Conservation (phyloP, 176 grass and related monocot genomes). For the Secale cereale region DNA sequence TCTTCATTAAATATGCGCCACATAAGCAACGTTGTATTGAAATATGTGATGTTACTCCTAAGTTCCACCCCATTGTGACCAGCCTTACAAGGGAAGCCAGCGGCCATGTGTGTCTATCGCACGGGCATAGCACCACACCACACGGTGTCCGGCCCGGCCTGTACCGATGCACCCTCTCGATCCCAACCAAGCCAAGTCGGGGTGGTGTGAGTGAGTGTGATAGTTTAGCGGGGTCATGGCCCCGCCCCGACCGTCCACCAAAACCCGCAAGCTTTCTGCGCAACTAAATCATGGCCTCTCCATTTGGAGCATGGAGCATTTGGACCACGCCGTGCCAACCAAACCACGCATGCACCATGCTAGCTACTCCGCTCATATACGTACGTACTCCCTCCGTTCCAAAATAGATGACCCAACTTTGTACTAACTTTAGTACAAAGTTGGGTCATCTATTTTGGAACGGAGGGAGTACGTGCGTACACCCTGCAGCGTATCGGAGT, state of each 20-base stretch:
- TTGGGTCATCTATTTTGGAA: no score
- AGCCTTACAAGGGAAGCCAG: not conserved
- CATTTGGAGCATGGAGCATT: constrained; percentile 11
- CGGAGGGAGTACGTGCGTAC: no score
- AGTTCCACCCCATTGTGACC: no score
- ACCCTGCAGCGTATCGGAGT: not conserved
- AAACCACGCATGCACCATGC: constrained; percentile 1
- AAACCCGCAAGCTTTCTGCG: constrained; percentile 26
- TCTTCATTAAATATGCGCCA: no score
- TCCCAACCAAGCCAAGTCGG: not conserved
- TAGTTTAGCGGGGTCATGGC: constrained; percentile 24
- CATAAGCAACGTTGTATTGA: no score
- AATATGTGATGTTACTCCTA: no score
- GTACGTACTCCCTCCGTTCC: no score
- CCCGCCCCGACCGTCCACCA: not conserved
- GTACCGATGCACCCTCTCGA: not conserved
- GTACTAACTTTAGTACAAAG: no score
- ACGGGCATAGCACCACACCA: not conserved
- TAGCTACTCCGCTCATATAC: no score
- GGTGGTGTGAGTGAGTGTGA: not conserved
- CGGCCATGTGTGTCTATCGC: not conserved
- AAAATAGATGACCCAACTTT: no score
- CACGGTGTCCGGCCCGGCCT: not conserved
- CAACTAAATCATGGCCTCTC: constrained; percentile 31
- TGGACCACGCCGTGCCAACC: constrained; percentile 15